Evolutionary conservation across 176 grass and related monocot genomes (phyloP).

Genomic region (Rhynchospora pubera): DNA sequence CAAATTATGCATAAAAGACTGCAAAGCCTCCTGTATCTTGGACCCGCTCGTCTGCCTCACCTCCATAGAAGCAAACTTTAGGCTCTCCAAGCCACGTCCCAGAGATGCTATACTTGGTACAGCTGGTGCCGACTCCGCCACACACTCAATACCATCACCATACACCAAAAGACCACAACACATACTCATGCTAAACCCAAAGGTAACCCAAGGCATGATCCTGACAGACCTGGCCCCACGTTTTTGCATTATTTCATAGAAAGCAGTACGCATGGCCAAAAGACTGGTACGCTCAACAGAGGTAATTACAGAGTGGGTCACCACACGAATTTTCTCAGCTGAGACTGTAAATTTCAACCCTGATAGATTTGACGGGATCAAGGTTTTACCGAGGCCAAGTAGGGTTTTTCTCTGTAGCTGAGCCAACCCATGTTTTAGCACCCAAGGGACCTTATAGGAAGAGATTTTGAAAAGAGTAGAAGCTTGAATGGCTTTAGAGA

Average conservation of each 20-base stretch:
- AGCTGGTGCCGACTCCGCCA: conserved; percentile 55
- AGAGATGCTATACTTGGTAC: conserved; percentile 63
- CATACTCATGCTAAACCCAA: conserved; percentile 59
- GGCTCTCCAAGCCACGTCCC: conserved; percentile 70
- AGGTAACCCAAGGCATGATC: conserved; percentile 68
- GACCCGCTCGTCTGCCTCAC: conserved; percentile 43
- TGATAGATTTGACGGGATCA: conserved; percentile 31
- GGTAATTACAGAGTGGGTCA: conserved; percentile 63
- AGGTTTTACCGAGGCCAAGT: conserved; percentile 44
- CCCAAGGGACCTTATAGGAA: conserved; percentile 57
- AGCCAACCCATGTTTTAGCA: conserved; percentile 48
- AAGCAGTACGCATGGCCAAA: conserved; percentile 79
- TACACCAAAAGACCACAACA: conserved; percentile 48
- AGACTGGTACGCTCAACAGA: conserved; percentile 66
- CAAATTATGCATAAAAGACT: conserved; percentile 56
- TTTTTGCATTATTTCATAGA: conserved; percentile 94
- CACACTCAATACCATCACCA: conserved; percentile 87
- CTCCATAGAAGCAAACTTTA: conserved; percentile 61
- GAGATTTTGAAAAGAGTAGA: conserved; percentile 67
- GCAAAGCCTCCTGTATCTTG: conserved; percentile 62
- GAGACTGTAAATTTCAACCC: conserved; percentile 58
- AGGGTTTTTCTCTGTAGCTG: conserved; percentile 55
- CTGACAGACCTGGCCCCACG: conserved; percentile 42
- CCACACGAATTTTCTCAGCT: conserved; percentile 66
- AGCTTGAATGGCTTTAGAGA: conserved; percentile 66